These are phyloP conservation scores for Paramecium sonneborni DNA, from an alignment of 73 alveolate genomes.

Conservation along the genomic window DNA sequence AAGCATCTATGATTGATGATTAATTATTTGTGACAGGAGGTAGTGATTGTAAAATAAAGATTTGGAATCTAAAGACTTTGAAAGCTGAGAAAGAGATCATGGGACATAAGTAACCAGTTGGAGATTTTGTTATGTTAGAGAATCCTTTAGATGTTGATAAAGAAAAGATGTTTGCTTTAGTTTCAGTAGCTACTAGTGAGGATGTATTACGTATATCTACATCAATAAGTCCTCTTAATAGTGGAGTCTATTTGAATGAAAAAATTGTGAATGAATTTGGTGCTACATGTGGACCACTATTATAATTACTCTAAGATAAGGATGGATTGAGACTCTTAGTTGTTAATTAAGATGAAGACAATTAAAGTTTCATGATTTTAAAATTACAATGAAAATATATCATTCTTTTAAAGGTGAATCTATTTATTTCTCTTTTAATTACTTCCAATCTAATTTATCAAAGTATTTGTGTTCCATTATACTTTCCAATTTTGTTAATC, in stretches of 20 bases:
- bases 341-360: background rate
- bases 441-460: background rate
- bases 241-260: constrained; percentile 32
- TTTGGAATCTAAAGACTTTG: constrained; percentile 48
- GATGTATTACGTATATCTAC: constrained; percentile 29
- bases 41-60: constrained; percentile 59
- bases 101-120: constrained; percentile 61
- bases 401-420: background rate
- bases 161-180: constrained; percentile 45
- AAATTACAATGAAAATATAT: background rate
- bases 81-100: constrained; percentile 36
- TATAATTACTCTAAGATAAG: background rate
- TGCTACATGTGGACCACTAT: constrained; percentile 46
- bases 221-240: constrained; percentile 42
- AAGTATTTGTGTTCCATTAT: background rate
- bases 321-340: background rate
- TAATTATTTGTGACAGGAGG: constrained; percentile 57
- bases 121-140: constrained; percentile 61
- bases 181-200: constrained; percentile 11
- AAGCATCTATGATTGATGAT: constrained; percentile 59
- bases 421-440: background rate
- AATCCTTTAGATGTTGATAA: constrained; percentile 59
- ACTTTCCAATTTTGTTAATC: background rate
- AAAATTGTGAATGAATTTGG: constrained; percentile 34
- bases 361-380: background rate